Percentiles rank a stretch among this genome's conserved stretches.
These are phyloP conservation scores for Candida ponderosae DNA, from an alignment of 805 yeast genomes.

Conservation along the genomic window DNA sequence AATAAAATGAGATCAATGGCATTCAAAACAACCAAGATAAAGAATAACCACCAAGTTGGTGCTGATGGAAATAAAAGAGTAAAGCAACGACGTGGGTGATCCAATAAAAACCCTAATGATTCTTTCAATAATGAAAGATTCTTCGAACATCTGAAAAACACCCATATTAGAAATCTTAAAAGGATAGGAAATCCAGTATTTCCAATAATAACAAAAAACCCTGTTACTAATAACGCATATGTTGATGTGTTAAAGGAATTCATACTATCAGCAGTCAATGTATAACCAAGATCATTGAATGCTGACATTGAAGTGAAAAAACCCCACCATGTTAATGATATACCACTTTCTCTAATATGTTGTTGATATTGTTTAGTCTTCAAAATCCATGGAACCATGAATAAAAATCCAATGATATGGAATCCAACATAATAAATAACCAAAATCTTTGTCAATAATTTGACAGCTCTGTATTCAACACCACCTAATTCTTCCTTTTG, in stretches of 20 bases:
- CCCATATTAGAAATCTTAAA: conserved; percentile 77
- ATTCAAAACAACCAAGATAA: conserved; percentile 66
- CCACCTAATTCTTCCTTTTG: conserved; percentile 97
- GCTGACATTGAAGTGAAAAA: conserved; percentile 73
- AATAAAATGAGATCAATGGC: conserved; percentile 74
- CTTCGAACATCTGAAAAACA: conserved; percentile 56
- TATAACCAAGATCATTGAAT: conserved; percentile 80
- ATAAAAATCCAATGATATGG: conserved; percentile 45
- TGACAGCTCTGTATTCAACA: conserved; percentile 88
- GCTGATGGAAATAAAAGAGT: conserved; percentile 85
- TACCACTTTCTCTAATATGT: conserved; percentile 45
- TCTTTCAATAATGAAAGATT: conserved; percentile 61
- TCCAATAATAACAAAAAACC: conserved; percentile 79
- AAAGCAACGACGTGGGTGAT: conserved; percentile 96
- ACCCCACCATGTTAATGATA: conserved; percentile 89
- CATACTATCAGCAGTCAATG: conserved; percentile 81
- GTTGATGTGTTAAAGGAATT: conserved; percentile 51
- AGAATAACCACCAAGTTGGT: conserved; percentile 92
- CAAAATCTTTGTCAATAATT: conserved; percentile 61
- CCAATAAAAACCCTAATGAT: conserved; percentile 76
- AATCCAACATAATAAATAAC: conserved; percentile 68
- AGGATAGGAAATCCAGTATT: conserved; percentile 92
- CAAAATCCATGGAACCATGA: conserved; percentile 57
- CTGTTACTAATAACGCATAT: conserved; percentile 54
- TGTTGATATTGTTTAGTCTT: conserved; percentile 31